These are phyloP conservation scores for Sisymbrium irio DNA, from an alignment of 345 rosid species.

Conservation along the genomic window DNA sequence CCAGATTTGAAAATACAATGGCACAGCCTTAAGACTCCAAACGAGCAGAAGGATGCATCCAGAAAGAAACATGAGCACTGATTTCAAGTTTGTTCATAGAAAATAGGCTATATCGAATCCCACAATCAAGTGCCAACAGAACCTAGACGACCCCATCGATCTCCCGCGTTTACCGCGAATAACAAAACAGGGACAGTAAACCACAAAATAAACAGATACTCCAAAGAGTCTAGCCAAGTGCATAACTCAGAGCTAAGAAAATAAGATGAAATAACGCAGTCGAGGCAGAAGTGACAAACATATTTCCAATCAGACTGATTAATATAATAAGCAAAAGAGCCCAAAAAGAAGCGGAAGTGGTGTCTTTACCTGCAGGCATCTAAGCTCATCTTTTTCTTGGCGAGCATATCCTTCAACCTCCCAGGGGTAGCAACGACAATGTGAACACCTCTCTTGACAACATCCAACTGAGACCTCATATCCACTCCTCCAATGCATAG, in stretches of 20 bases:
- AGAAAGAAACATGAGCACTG: neutral
- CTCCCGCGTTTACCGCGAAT: neutral
- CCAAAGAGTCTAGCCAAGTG: no score
- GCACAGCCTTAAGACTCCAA: constrained; percentile 4
- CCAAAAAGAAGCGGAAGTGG: neutral
- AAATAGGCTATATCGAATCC: neutral
- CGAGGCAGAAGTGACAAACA: neutral
- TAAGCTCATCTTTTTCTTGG: constrained; percentile 88
- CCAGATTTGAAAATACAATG: neutral
- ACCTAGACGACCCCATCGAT: neutral
- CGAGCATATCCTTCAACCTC: constrained; percentile 90
- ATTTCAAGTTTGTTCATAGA: neutral
- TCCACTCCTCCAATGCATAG: constrained; percentile 92
- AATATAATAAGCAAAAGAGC: neutral
- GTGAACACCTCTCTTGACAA: constrained; percentile 84
- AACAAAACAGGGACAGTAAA: neutral
- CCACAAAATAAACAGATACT: neutral
- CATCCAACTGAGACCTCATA: constrained; percentile 86
- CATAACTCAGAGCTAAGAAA: neutral
- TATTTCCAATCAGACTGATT: neutral
- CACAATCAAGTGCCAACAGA: neutral
- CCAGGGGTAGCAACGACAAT: constrained; percentile 97
- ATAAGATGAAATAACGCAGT: neutral
- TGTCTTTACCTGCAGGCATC: constrained; percentile 75
- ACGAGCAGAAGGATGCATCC: no score